Evolutionary conservation across 768 basidiomycete species (phyloP), one percentile per base, ranked within the genome.

Genomic region (Mycena latifolia): DNA sequence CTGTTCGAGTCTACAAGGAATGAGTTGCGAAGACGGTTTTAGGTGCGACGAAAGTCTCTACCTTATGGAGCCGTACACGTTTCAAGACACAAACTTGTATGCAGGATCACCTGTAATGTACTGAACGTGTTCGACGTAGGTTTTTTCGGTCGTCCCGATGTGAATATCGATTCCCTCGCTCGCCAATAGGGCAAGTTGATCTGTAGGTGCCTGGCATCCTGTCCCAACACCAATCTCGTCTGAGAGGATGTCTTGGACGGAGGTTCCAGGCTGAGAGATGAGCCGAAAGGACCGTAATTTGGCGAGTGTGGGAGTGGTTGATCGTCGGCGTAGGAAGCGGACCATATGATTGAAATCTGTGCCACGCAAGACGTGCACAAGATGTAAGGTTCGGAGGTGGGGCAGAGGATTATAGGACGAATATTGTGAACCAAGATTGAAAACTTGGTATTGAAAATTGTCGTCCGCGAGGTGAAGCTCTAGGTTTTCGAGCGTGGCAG

Each of bases 401-500:
- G 31, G 31, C 5, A 33, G 31, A 33, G 31, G 31, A 11, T 33
- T 33, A 33, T 33, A 33, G 11, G 5, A 5, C 31, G 37, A 37
- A 3, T 37, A 9, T 37, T 7, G 37, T 7, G 37, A 37, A 37
- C 37, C 37, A 17, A 37, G 37, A 10, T 10, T 17, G 37, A 37
- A 15, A 14, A 37, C 8, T 37, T 37, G 37, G 37, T 17, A 3
- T 14, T 37, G 37, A 17, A 37, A 37, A 3, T 11, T 17, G 37
- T 11, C n/a, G 37, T 37, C 14, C 8, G 37, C 3, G 37, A 14
- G 15, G 37, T 10, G 15, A 37, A 37, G 9, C 37, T 54, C 59
- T 15, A 61, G 50, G 29, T 61, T 45, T 17, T 33, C 50, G 50
- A 61, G 50, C 3, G 59, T 52, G 14, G n/a, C 15, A 12, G 11